A percentile compares a stretch with the other conserved stretches of the same genome.
Evolutionary conservation across 78 protist genomes (phyloP).

Genomic region (Isochrysis galbana): DNA sequence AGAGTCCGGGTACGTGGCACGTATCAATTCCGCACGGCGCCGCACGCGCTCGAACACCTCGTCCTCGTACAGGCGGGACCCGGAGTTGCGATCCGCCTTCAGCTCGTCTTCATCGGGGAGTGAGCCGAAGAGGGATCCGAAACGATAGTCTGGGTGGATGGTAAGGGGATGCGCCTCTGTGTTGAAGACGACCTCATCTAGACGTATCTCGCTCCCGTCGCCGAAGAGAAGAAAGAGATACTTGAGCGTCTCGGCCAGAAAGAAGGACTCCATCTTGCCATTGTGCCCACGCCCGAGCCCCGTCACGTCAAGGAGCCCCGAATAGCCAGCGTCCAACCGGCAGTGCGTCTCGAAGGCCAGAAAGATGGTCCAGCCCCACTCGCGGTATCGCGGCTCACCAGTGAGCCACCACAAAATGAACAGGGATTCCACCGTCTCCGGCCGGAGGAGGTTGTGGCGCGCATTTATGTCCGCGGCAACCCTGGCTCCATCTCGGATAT

Average conservation of each 20-base stretch:
- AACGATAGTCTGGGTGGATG: background rate
- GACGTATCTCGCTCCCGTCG: background rate
- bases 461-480: background rate
- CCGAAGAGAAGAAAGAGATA: conserved; percentile 84
- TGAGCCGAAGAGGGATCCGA: background rate
- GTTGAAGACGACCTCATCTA: conserved; percentile 37
- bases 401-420: conserved; percentile 71
- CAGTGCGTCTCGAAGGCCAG: conserved; percentile 47
- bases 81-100: too few species aligned
- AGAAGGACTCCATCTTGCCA: conserved; percentile 89
- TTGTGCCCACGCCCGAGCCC: background rate
- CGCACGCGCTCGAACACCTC: too few species aligned
- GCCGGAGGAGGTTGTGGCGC: conserved; percentile 10
- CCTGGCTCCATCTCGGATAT: background rate
- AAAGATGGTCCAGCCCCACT: conserved; percentile 82
- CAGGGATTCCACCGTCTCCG: conserved; percentile 74
- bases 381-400: conserved; percentile 67
- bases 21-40: too few species aligned
- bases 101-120: too few species aligned
- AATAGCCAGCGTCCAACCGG: conserved; percentile 1
- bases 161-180: conserved; percentile 42
- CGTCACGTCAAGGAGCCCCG: conserved; percentile 35
- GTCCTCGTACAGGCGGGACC: too few species aligned
- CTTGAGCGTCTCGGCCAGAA: conserved; percentile 89
- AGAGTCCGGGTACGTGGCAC: too few species aligned